Conservation (phyloP, 2,329 filamentous ascomycete species). For the Ophiocordyceps camponoti-saundersi region DNA sequence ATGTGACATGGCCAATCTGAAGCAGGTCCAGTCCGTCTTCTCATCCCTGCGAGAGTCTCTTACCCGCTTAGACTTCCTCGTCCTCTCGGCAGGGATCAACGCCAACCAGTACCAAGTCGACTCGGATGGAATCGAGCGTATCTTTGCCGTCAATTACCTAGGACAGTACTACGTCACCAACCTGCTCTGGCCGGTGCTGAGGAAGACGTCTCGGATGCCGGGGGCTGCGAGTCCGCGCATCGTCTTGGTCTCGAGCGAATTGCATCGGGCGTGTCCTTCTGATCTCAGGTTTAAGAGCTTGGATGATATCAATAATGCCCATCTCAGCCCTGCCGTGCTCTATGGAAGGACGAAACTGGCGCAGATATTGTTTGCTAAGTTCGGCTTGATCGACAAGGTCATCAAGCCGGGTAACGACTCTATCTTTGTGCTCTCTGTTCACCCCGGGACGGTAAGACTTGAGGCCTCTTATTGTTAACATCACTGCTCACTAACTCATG, state of each 20-base stretch:
- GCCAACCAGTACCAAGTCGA: constrained; percentile 19
- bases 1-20: constrained; percentile 22
- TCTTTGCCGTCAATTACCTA: constrained; percentile 27
- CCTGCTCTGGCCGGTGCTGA: constrained; percentile 22
- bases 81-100: constrained; percentile 25
- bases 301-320: constrained; percentile 23
- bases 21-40: constrained; percentile 20
- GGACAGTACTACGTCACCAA: constrained; percentile 26
- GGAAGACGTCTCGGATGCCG: constrained; percentile 19
- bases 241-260: constrained; percentile 22
- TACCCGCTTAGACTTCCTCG: constrained; percentile 22
- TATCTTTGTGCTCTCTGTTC: constrained; percentile 22
- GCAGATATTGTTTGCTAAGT: constrained; percentile 24
- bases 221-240: constrained; percentile 18
- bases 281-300: constrained; percentile 18
- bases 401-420: constrained; percentile 22
- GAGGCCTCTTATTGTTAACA: not conserved
- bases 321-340: constrained; percentile 15
- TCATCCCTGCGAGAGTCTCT: constrained; percentile 14
- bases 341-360: constrained; percentile 25
- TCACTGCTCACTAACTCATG: not conserved
- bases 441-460: constrained; percentile 19
- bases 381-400: constrained; percentile 20
- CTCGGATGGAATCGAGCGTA: constrained; percentile 22
- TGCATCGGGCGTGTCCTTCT: constrained; percentile 20